Conservation (phyloP, 1,284 basidiomycete genomes). For the Leccinum subrobustum region DNA sequence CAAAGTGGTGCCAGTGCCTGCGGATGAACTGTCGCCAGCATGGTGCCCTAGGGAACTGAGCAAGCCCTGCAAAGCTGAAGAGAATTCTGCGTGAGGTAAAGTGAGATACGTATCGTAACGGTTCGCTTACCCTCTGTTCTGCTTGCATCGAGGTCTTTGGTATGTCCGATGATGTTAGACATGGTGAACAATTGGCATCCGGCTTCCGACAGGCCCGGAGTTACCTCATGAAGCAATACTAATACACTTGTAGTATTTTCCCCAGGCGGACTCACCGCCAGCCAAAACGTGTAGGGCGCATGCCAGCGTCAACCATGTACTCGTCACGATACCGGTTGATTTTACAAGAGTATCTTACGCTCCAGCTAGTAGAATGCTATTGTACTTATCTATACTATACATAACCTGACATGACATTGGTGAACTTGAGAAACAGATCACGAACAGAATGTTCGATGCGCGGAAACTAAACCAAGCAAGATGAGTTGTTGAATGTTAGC, state of each 20-base stretch:
- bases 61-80: constrained; percentile 51
- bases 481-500: constrained; percentile 17
- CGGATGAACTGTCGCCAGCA: constrained; percentile 26
- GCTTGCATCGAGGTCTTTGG: constrained; percentile 20
- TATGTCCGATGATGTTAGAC: constrained; percentile 17
- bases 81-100: constrained; percentile 7
- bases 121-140: constrained; percentile 25
- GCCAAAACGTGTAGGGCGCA: constrained; percentile 11
- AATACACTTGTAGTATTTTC: too few relatives aligned
- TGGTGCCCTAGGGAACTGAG: constrained; percentile 49
- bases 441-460: constrained; percentile 32
- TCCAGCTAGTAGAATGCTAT: constrained; percentile 18
- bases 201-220: not conserved
- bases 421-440: constrained; percentile 20
- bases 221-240: too few relatives aligned
- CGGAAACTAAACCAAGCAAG: constrained; percentile 24
- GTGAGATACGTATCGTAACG: not conserved
- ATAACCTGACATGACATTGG: constrained; percentile 32
- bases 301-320: constrained; percentile 5
- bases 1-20: constrained; percentile 34
- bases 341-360: too few relatives aligned
- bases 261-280: constrained; percentile 38
- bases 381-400: constrained; percentile 28
- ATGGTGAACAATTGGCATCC: constrained; percentile 8
- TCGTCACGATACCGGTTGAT: not conserved